These are phyloP conservation scores for Annulohypoxylon stygium DNA, from an alignment of 495 filamentous ascomycete genomes.

Conservation along the genomic window DNA sequence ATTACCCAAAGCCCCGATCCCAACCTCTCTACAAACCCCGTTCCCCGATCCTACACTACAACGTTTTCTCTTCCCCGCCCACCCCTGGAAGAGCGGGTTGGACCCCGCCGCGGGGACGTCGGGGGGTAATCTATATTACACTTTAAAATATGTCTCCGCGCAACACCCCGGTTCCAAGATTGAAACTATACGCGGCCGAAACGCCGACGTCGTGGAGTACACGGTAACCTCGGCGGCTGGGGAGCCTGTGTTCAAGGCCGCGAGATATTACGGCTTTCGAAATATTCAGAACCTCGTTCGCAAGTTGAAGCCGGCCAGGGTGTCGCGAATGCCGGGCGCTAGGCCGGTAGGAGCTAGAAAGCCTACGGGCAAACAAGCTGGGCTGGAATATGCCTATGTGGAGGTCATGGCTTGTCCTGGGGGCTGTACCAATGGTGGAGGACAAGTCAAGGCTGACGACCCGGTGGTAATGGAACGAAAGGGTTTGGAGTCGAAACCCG, in stretches of 20 bases:
- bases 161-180: conserved; percentile 76
- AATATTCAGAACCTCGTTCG: conserved; percentile 98
- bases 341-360: conserved; percentile 64
- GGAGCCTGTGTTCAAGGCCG: conserved; percentile 78
- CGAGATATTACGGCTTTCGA: conserved; percentile 94
- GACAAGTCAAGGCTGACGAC: conserved; percentile 92
- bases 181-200: conserved; percentile 79
- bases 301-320: conserved; percentile 81
- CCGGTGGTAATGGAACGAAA: conserved; percentile 64
- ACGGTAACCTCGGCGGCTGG: conserved; percentile 67
- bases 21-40: conserved; percentile 42
- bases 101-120: conserved; percentile 74
- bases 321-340: conserved; percentile 81
- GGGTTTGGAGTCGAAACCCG: conserved; percentile 65
- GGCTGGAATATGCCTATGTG: conserved; percentile 84
- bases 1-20: conserved; percentile 70
- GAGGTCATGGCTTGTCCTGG: conserved; percentile 99
- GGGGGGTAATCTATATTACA: conserved; percentile 88
- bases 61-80: conserved; percentile 74
- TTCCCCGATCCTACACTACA: conserved; percentile 81
- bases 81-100: conserved; percentile 39
- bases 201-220: conserved; percentile 91
- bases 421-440: conserved; percentile 96
- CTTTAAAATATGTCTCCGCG: conserved; percentile 77
- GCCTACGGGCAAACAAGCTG: conserved; percentile 57